These are phyloP conservation scores for Pycnococcus provasolii DNA, from an alignment of 139 green algal genomes.

Conservation along the genomic window DNA sequence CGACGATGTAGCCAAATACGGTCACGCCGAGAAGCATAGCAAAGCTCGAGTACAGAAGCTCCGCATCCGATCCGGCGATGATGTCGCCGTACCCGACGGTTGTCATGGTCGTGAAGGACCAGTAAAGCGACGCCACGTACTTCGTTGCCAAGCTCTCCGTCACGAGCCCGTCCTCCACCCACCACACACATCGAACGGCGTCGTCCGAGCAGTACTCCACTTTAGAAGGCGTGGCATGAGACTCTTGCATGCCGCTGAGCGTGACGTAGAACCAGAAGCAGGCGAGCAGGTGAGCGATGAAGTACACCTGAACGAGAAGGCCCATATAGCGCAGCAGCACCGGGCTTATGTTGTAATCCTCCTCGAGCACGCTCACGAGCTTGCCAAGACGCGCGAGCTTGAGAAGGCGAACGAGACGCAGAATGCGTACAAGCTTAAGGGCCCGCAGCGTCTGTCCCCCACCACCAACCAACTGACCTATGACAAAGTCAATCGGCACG, in stretches of 20 bases:
- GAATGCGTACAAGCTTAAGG: background rate
- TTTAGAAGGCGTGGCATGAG: too few species aligned
- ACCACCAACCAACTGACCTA: background rate
- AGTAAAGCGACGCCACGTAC: constrained; percentile 19
- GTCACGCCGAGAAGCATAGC: constrained; percentile 26
- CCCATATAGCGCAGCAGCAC: background rate
- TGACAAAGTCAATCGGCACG: constrained; percentile 8
- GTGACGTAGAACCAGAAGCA: constrained; percentile 1
- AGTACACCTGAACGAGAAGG: background rate
- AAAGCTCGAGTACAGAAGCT: constrained; percentile 24
- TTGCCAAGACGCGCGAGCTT: constrained; percentile 3
- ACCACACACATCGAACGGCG: background rate
- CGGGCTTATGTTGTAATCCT: background rate
- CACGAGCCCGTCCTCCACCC: background rate
- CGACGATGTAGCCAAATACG: constrained; percentile 28
- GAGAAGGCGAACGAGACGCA: background rate
- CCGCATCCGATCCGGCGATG: constrained; percentile 6
- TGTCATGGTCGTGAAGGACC: constrained; percentile 20
- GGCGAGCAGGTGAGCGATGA: constrained; percentile 4
- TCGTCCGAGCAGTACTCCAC: too few species aligned
- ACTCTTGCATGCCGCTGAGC: background rate
- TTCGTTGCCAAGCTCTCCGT: background rate
- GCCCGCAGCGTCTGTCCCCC: background rate
- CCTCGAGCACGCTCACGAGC: background rate
- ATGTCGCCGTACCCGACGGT: constrained; percentile 31